A percentile compares a stretch with the other conserved stretches of the same genome.
Conservation (phyloP, 495 filamentous ascomycete genomes). For the Hyaloscypha bicolor region DNA sequence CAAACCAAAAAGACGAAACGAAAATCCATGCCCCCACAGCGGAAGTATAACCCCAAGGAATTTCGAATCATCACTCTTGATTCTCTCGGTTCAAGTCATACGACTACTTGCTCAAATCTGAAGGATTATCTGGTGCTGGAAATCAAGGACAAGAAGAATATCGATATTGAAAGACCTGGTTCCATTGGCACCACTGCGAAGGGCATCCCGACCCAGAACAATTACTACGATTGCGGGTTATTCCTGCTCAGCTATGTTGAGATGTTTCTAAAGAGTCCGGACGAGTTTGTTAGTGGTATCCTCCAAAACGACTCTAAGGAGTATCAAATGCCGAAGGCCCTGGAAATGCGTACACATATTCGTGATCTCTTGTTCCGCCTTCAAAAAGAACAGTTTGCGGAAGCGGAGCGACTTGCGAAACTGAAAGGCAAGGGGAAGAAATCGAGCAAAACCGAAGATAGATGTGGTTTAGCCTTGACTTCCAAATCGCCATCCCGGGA, state of each 20-base stretch:
- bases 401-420: neutral
- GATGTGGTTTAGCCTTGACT: neutral
- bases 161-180: conserved; percentile 52
- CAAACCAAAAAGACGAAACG: conserved; percentile 24
- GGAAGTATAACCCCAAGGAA: conserved; percentile 40
- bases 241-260: conserved; percentile 82
- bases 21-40: conserved; percentile 22
- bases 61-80: conserved; percentile 87
- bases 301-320: conserved; percentile 34
- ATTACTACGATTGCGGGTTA: conserved; percentile 87
- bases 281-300: conserved; percentile 60
- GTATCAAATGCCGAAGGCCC: conserved; percentile 11
- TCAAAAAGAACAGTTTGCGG: conserved; percentile 18
- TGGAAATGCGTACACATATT: conserved; percentile 21
- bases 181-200: conserved; percentile 69
- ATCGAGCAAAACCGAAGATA: neutral
- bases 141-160: conserved; percentile 65
- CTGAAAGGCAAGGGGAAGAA: neutral
- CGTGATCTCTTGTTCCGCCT: conserved; percentile 29
- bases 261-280: conserved; percentile 73
- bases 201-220: conserved; percentile 75
- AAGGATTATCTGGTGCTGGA: conserved; percentile 79
- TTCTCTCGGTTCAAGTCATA: conserved; percentile 68
- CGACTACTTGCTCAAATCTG: conserved; percentile 61
- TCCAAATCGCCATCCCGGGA: neutral